Evolutionary conservation across 1,139 yeast species (phyloP).

Genomic region (Magnusiomyces suaveolens): DNA sequence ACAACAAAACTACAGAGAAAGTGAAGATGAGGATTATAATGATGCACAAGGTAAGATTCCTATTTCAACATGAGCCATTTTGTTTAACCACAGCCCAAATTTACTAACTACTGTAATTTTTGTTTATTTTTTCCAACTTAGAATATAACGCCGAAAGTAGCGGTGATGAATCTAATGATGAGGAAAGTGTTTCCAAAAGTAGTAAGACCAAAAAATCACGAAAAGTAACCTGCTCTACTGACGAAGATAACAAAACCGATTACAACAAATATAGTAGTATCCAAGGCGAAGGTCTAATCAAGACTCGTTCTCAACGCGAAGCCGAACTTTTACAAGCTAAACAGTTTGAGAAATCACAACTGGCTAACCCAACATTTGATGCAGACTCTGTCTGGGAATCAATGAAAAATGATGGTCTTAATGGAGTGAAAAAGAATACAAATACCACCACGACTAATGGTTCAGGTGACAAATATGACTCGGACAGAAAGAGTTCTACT

Average conservation of each 20-base stretch:
- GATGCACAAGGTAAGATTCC: conserved; percentile 10
- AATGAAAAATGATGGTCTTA: conserved; percentile 29
- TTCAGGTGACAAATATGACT: conserved; percentile 2
- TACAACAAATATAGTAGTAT: conserved; percentile 35
- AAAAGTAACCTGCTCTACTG: conserved; percentile 4
- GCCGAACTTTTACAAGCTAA: conserved; percentile 32
- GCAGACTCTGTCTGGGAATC: conserved; percentile 48
- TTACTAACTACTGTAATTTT: no score
- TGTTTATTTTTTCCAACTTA: background rate
- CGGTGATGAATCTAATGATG: conserved; percentile 19
- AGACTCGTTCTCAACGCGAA: conserved; percentile 47
- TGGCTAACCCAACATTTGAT: conserved; percentile 30
- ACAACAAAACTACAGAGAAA: conserved; percentile 41
- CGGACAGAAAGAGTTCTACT: conserved; percentile 4
- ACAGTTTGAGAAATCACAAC: conserved; percentile 19
- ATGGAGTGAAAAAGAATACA: conserved; percentile 5
- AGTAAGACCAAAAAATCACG: conserved; percentile 1
- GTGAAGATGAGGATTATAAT: conserved; percentile 53
- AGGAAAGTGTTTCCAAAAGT: conserved; percentile 4
- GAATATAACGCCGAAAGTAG: conserved; percentile 16
- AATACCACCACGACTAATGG: background rate
- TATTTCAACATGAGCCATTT: background rate
- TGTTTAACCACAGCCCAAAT: background rate
- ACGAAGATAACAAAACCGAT: conserved; percentile 28
- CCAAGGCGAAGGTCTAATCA: conserved; percentile 44